Evolutionary conservation across 2,329 filamentous ascomycete species (phyloP), one percentile per base, ranked within the genome.

Genomic region (Ophiostoma montium): DNA sequence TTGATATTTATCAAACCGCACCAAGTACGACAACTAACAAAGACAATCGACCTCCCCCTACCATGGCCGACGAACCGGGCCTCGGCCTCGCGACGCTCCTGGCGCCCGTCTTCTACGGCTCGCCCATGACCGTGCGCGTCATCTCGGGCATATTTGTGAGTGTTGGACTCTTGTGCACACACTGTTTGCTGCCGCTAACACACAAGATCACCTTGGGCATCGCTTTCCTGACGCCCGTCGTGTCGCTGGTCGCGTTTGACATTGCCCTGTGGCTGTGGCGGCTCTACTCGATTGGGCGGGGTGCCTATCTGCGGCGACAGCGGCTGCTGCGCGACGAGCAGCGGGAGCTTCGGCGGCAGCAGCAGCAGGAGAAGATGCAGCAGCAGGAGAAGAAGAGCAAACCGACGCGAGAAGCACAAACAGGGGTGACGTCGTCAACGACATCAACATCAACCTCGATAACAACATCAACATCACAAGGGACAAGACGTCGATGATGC

Each of bases 191-290:
- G 3, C 12, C 0, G 27, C 13, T 18, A 21, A 21, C 21, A 13
- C 30, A 33, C 33, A 5, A 73, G 70, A 61, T 69, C 47, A 61
- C 61, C 3, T 61, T 74, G 19, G 69, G 71, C 33, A 59, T 74
- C 0, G 60, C 70, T 10, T 67, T 74, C 39, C 62, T 69, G 38
- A 51, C 71, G 0, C 74, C 75, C 2, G 59, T 75, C 30, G 50
- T 68, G 30, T 58, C 66, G n/a, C 60, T 76, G 30, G 64, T 78
- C 50, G 52, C 67, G 30, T 68, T 75, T 55, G 75, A 78, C 57
- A 58, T 78, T 45, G 58, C 62, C 23, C 63, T 78, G 30, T 78
- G 74, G 72, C 53, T 72, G 36, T 77, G 70, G 67, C 67, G 74
- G 55, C 63, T 69, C 10, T 58, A 58, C 50, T 59, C 57, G 35